Conservation (phyloP, 768 basidiomycete species). For the Leccinum olivaceopallidum region DNA sequence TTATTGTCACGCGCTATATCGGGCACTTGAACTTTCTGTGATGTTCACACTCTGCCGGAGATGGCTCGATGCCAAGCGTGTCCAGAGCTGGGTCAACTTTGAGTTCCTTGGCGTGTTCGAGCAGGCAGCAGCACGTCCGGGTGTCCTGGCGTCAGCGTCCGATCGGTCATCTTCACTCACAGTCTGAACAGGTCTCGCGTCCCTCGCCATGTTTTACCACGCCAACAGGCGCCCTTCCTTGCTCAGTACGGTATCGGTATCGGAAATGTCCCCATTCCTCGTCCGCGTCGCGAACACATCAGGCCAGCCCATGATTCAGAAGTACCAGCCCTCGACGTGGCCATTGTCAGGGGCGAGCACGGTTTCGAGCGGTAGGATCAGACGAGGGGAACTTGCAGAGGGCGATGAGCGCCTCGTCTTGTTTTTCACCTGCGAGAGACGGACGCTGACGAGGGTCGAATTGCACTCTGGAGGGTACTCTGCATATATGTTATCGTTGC, state of each 20-base stretch:
- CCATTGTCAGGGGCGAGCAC: conserved; percentile 81
- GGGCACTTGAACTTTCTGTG: no score
- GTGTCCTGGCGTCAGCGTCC: conserved; percentile 47
- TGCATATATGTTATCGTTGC: no score
- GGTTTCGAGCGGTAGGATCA: conserved; percentile 49
- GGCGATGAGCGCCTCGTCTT: no score
- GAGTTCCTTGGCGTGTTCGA: conserved; percentile 74
- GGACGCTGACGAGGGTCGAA: no score
- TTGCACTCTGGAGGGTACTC: no score
- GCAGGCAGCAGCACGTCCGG: conserved; percentile 68
- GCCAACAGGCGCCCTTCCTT: conserved; percentile 44
- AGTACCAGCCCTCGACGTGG: conserved; percentile 90
- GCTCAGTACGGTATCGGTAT: conserved; percentile 33
- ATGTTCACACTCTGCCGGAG: conserved; percentile 35
- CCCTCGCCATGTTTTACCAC: conserved; percentile 78
- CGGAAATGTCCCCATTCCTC: conserved; percentile 49
- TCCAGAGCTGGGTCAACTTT: conserved; percentile 49
- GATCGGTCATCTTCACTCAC: conserved; percentile 39
- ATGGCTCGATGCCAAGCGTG: conserved; percentile 61
- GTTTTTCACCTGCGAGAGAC: no score
- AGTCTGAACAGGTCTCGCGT: conserved; percentile 66
- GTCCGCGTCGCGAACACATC: conserved; percentile 68
- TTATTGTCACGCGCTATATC: no score
- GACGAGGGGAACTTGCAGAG: no score
- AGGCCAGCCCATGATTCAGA: conserved; percentile 72